Base-by-base conservation (phyloP, 2,329 filamentous ascomycete genomes). In the Nectriaceae sp. region DNA sequence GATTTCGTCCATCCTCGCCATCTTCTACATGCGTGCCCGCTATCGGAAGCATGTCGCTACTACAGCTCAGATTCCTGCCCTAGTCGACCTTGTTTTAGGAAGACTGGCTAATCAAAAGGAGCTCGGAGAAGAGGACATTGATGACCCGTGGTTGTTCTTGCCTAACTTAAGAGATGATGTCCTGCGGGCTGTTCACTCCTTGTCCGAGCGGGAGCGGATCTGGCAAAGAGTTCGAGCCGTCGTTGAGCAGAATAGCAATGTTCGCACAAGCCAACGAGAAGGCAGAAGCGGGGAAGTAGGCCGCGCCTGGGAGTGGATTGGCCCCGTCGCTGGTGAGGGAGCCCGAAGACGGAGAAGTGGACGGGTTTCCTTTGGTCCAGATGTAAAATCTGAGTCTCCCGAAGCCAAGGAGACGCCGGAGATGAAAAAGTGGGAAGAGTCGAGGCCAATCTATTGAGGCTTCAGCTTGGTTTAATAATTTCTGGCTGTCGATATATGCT, bases 171-270 rank as follows among this genome's bases (percentile, higher is more conserved):
- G 94, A 50, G 94, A 99, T 64, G 93, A 97, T 64, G 87, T 99
- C 3, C 76, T 99, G 33, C 80, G 93, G 18, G 83, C 87, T 21
- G 85, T 96, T 52, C 90, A 97, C 67, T 87, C 82, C 3, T 78
- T 92, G 18, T 77, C 79, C 8, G 83, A 91, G 60, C 80, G 94
- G 31, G 88, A 94, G 64, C 82, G 83, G 47, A 76, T 99, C 42
- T 99, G 95, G 94, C 80, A 84, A 55, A 83, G 84, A 42, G 94
- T 99, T 18, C 82, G 84, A 57, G 82, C 78, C 43, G 87, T 97
- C 44, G 92, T 99, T 1, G 94, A 99, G 70, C 85, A 86, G 69
- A 99, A 99, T 68, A 88, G 89, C 51, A 99, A 99, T 64, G 88
- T 99, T 15, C 82, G 94, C 36, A 89, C 81, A 0, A 76, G 80